Evolutionary conservation across 1,139 yeast genomes (phyloP).

Genomic region (Debaryomyces fabryi): DNA sequence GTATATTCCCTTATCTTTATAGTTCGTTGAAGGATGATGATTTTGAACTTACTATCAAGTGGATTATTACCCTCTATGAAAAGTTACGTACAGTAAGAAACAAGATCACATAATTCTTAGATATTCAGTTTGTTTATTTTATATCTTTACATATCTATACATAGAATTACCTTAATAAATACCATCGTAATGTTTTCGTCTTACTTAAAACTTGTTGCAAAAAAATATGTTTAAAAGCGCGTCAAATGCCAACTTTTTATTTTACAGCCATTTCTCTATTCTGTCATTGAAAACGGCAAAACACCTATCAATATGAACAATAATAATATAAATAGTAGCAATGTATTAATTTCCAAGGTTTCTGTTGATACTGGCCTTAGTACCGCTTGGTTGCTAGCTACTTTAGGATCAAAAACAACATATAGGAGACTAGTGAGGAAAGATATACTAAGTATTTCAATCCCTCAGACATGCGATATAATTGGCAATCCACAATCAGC

Average conservation of each 20-base stretch:
- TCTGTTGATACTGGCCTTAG: conserved; percentile 18
- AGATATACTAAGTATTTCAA: conserved; percentile 44
- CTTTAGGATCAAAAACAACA: conserved; percentile 43
- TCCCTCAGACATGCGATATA: conserved; percentile 48
- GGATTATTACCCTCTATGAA: conserved; percentile 34
- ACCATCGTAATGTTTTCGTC: not conserved
- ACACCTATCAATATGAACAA: not conserved
- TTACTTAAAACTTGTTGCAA: not conserved
- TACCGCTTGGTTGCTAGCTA: conserved; percentile 38
- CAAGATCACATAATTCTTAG: conserved; percentile 14
- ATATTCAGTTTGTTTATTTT: not conserved
- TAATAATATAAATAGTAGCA: not conserved
- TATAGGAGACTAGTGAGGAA: conserved; percentile 32
- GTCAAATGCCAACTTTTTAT: not conserved
- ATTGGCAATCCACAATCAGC: conserved; percentile 29
- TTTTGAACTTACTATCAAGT: conserved; percentile 29
- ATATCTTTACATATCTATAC: not conserved
- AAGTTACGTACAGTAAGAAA: conserved; percentile 21
- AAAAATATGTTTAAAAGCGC: conserved; percentile 5
- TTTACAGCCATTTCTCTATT: conserved; percentile 3
- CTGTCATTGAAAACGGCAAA: not conserved
- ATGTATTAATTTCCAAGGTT: conserved; percentile 3
- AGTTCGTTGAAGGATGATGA: conserved; percentile 26
- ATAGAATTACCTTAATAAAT: not conserved
- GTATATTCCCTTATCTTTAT: conserved; percentile 30